Percentiles rank a stretch among this genome's conserved stretches.
These are phyloP conservation scores for Pontederia crassipes DNA, from an alignment of 176 grass and related monocot genomes.

Conservation along the genomic window DNA sequence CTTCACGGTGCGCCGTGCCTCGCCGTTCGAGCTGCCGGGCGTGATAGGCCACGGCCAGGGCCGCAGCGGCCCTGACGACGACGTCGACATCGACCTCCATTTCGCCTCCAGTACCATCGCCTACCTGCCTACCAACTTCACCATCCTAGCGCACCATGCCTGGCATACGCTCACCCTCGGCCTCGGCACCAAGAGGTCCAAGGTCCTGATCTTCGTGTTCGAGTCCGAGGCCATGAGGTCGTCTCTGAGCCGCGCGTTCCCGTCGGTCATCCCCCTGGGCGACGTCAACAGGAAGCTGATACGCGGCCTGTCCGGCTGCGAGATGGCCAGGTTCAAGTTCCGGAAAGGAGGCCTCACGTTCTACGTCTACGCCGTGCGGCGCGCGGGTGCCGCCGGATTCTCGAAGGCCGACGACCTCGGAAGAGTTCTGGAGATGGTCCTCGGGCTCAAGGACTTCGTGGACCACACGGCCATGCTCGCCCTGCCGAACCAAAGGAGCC, in stretches of 20 bases:
- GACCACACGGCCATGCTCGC: constrained; percentile 91
- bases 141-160: constrained; percentile 88
- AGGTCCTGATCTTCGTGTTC: constrained; percentile 81
- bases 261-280: constrained; percentile 64
- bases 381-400: constrained; percentile 51
- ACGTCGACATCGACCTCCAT: constrained; percentile 16
- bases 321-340: constrained; percentile 95
- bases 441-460: constrained; percentile 79
- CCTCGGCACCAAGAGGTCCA: constrained; percentile 91
- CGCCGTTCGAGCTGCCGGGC: constrained; percentile 70
- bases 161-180: constrained; percentile 97
- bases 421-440: constrained; percentile 14
- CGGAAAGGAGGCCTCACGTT: constrained; percentile 87
- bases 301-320: constrained; percentile 60
- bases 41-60: constrained; percentile 72
- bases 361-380: constrained; percentile 91
- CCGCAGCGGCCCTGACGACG: constrained; percentile 23
- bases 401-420: constrained; percentile 21
- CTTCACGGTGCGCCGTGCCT: constrained; percentile 80
- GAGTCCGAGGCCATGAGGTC: constrained; percentile 75
- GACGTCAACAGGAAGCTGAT: constrained; percentile 92
- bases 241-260: constrained; percentile 67
- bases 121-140: constrained; percentile 94
- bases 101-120: constrained; percentile 66
- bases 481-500: constrained; percentile 65